Conservation (phyloP, 1,139 yeast genomes). For the Kodamaea suecica region DNA sequence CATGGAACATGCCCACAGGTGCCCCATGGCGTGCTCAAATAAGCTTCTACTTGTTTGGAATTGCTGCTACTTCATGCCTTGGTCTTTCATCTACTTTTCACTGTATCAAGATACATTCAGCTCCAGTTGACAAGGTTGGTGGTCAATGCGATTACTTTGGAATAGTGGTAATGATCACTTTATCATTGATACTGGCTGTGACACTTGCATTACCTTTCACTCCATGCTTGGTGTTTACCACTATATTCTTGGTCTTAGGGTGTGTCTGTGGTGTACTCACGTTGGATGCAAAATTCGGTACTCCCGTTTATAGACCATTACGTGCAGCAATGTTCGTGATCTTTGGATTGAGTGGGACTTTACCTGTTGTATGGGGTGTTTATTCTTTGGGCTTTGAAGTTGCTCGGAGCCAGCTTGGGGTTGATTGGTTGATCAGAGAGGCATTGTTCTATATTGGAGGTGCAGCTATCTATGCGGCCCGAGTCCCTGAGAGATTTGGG, state of each 20-base stretch:
- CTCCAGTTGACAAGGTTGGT: conserved; percentile 56
- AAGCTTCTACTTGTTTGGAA: conserved; percentile 39
- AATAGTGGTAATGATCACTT: conserved; percentile 69
- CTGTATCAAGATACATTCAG: conserved; percentile 73
- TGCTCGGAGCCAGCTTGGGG: conserved; percentile 50
- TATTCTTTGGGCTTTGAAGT: conserved; percentile 31
- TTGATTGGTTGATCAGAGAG: conserved; percentile 63
- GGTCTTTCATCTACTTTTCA: conserved; percentile 77
- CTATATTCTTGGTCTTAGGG: conserved; percentile 55
- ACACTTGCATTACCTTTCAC: conserved; percentile 64
- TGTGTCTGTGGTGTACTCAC: conserved; percentile 61
- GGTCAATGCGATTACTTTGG: conserved; percentile 87
- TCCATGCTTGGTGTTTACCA: conserved; percentile 44
- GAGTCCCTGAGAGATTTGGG: conserved; percentile 70
- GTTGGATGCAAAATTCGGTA: conserved; percentile 60
- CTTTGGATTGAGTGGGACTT: conserved; percentile 75
- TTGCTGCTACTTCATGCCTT: conserved; percentile 53
- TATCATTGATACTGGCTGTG: conserved; percentile 71
- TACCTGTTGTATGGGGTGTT: conserved; percentile 63
- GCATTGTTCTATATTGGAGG: conserved; percentile 75
- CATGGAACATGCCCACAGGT: conserved; percentile 31
- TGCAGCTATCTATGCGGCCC: conserved; percentile 71
- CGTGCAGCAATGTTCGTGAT: conserved; percentile 76
- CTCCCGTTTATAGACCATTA: conserved; percentile 69
- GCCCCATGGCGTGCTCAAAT: conserved; percentile 5